Evolutionary conservation across 352 stramenopile genomes (phyloP).

Genomic region (Thalassiosira livingstoniorum): DNA sequence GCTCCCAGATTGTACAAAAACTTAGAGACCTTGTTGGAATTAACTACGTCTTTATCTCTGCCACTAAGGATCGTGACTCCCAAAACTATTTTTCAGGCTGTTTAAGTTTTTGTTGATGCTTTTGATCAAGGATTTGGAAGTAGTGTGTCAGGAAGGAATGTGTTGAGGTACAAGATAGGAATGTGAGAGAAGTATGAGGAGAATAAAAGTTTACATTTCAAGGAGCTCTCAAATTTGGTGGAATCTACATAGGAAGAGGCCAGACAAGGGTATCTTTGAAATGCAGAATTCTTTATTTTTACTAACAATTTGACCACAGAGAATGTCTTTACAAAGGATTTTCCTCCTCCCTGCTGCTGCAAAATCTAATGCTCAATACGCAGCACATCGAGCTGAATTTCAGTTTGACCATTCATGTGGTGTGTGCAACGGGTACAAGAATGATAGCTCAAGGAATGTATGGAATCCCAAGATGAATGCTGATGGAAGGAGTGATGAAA

Average conservation of each 20-base stretch:
- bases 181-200: slow-evolving; percentile 26
- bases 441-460: slow-evolving; percentile 71
- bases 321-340: slow-evolving; percentile 49
- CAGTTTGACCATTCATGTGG: slow-evolving; percentile 29
- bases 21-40: slow-evolving; percentile 23
- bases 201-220: slow-evolving; percentile 58
- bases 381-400: neutral
- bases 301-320: slow-evolving; percentile 71
- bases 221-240: slow-evolving; percentile 56
- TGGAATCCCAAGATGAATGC: slow-evolving; percentile 45
- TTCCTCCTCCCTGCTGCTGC: slow-evolving; percentile 43
- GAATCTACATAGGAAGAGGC: slow-evolving; percentile 39
- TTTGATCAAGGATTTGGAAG: slow-evolving; percentile 40
- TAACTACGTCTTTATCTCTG: slow-evolving; percentile 12
- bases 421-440: slow-evolving; percentile 55
- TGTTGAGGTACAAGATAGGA: slow-evolving; percentile 17
- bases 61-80: neutral
- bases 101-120: slow-evolving; percentile 59
- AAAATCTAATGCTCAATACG: slow-evolving; percentile 45
- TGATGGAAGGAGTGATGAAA: slow-evolving; percentile 49
- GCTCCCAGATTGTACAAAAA: slow-evolving; percentile 49
- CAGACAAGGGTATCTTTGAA: neutral
- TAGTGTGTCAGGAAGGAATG: slow-evolving; percentile 4
- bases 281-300: slow-evolving; percentile 66
- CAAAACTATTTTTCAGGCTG: neutral